Evolutionary conservation across 306 rosid species (phyloP).

Genomic region (Pachyrhizus erosus): DNA sequence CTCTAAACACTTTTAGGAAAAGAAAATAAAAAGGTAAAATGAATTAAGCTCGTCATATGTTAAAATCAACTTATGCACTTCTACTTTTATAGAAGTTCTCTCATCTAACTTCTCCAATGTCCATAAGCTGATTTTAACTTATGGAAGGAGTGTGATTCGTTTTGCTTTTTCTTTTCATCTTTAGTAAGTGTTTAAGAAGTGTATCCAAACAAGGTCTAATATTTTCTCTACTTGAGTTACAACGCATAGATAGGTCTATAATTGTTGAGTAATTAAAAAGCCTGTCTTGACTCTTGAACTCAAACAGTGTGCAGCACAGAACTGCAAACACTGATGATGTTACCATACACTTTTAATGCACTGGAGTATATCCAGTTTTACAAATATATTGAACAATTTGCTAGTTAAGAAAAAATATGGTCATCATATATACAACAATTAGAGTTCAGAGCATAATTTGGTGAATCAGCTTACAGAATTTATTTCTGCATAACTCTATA

Average conservation of each 20-base stretch:
- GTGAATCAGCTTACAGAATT: conserved; percentile 12
- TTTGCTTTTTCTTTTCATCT: not conserved
- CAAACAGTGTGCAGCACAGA: conserved; percentile 4
- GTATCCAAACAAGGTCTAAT: not conserved
- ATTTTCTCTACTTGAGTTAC: not conserved
- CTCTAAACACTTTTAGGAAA: too few species aligned
- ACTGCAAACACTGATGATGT: conserved; percentile 1
- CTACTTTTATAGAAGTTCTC: not conserved
- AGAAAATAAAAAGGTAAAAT: not conserved
- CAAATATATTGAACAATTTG: not conserved
- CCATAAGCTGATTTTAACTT: not conserved
- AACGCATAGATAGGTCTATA: conserved; percentile 14
- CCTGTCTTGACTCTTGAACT: not conserved
- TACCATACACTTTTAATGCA: conserved; percentile 3
- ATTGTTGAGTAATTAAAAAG: not conserved
- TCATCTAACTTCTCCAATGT: not conserved
- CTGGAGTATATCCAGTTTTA: conserved; percentile 1
- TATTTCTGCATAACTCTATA: not conserved
- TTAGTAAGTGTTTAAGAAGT: not conserved
- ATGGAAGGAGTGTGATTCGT: not conserved
- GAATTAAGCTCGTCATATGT: too few species aligned
- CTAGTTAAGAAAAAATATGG: too few species aligned
- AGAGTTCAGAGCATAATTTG: conserved; percentile 2
- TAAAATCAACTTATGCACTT: not conserved
- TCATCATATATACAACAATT: not conserved